Evolutionary conservation across 148 eudicot genomes (phyloP).

Genomic region (Polygonum maritimum): DNA sequence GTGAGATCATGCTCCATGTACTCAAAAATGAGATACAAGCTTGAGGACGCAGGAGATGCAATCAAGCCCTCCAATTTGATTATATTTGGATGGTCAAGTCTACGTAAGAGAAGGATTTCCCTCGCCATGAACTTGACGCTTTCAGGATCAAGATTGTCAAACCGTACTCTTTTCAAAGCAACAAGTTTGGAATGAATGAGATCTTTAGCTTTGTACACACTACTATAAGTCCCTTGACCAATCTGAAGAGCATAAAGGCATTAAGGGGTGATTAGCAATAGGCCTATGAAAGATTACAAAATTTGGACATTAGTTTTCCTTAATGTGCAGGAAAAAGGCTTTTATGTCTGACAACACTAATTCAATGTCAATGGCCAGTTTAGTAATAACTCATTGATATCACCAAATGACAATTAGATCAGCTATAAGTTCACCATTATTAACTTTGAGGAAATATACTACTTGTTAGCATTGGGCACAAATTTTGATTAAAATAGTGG

Average conservation of each 20-base stretch:
- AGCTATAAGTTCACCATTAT: background rate
- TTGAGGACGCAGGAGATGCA: conserved; percentile 50
- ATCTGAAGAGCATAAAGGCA: conserved; percentile 48
- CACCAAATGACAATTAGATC: background rate
- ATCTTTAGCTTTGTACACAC: conserved; percentile 87
- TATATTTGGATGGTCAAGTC: conserved; percentile 83
- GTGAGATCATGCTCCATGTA: conserved; percentile 95
- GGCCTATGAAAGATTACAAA: background rate
- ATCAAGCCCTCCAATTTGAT: conserved; percentile 78
- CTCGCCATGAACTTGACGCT: conserved; percentile 91
- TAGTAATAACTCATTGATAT: background rate
- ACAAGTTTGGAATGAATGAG: conserved; percentile 48
- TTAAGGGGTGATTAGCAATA: background rate
- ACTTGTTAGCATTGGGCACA: background rate
- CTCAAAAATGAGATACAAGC: conserved; percentile 81
- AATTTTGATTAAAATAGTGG: background rate
- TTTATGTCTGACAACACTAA: background rate
- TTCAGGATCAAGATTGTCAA: conserved; percentile 71
- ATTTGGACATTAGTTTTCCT: background rate
- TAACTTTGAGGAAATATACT: background rate
- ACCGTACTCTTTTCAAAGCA: conserved; percentile 86
- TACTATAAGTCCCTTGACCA: conserved; percentile 97
- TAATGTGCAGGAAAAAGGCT: background rate
- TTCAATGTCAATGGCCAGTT: background rate
- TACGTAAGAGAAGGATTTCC: conserved; percentile 74